phyloP scores from a whole-genome alignment of 805 yeast species.

The Saccharomycopsis vini region DNA sequence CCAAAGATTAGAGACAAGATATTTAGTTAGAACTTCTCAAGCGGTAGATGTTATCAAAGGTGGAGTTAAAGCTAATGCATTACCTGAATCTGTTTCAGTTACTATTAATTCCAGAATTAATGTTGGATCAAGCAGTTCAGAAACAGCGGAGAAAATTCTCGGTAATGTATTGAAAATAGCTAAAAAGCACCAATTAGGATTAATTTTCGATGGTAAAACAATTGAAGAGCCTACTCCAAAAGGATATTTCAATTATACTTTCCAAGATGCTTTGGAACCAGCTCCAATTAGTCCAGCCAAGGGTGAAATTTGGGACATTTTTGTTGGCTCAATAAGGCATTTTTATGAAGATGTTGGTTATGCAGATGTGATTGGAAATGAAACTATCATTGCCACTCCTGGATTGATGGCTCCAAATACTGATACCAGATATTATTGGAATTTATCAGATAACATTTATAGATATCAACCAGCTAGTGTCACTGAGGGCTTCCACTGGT shows the following conservation, averaged over 20 bases:
- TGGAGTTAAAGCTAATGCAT: slow-evolving; percentile 68
- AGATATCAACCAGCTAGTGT: slow-evolving; percentile 40
- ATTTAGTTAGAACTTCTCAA: slow-evolving; percentile 51
- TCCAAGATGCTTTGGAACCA: slow-evolving; percentile 32
- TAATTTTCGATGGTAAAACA: slow-evolving; percentile 31
- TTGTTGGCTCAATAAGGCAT: slow-evolving; percentile 55
- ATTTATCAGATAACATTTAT: slow-evolving; percentile 49
- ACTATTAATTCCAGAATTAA: slow-evolving; percentile 58
- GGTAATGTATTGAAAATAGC: slow-evolving; percentile 35
- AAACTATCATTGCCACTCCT: slow-evolving; percentile 42
- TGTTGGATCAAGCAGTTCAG: slow-evolving; percentile 41
- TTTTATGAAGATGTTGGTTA: slow-evolving; percentile 50
- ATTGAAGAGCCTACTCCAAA: slow-evolving; percentile 24
- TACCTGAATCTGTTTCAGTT: slow-evolving; percentile 55
- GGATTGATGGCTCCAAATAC: slow-evolving; percentile 60
- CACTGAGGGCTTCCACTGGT: slow-evolving; percentile 14
- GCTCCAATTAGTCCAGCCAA: slow-evolving; percentile 44
- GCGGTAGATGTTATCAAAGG: slow-evolving; percentile 61
- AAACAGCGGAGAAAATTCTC: slow-evolving; percentile 33
- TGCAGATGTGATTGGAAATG: slow-evolving; percentile 27
- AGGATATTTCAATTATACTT: slow-evolving; percentile 36
- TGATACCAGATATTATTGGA: slow-evolving; percentile 62
- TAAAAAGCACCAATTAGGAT: slow-evolving; percentile 38
- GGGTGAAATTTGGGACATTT: slow-evolving; percentile 42
- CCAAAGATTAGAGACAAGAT: slow-evolving; percentile 23